Percentiles rank a stretch among this genome's conserved stretches.
Evolutionary conservation across 225 moss, liverwort and hornwort species (phyloP).

Genomic region (Rhytidiadelphus loreus): DNA sequence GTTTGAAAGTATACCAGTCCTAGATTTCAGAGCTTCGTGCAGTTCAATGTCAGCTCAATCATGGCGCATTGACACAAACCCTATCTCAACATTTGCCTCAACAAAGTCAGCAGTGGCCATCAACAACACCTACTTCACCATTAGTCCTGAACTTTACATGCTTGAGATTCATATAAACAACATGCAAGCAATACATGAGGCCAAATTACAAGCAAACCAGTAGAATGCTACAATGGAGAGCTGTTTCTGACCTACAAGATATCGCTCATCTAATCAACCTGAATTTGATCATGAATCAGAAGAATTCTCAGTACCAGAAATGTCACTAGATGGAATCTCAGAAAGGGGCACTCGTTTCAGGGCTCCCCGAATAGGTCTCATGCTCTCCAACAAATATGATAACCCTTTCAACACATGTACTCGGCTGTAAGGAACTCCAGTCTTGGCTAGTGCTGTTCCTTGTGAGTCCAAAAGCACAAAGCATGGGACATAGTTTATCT

Average conservation of each 20-base stretch:
- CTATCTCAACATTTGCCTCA: background rate
- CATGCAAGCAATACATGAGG: background rate
- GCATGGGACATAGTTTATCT: constrained; percentile 86
- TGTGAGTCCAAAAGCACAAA: constrained; percentile 79
- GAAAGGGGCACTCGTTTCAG: constrained; percentile 5
- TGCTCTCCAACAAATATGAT: constrained; percentile 79
- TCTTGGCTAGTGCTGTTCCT: constrained; percentile 84
- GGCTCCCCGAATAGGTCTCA: constrained; percentile 64
- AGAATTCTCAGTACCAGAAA: background rate
- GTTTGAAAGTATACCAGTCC: background rate
- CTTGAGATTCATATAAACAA: background rate
- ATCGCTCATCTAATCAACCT: background rate
- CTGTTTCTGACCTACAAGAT: background rate
- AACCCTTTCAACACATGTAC: constrained; percentile 76
- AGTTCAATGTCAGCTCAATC: too few relatives aligned
- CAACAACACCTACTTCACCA: background rate
- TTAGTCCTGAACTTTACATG: background rate
- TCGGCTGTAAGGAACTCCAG: constrained; percentile 82
- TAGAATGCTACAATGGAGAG: background rate
- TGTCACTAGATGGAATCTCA: background rate
- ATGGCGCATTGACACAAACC: background rate
- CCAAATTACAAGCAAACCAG: background rate
- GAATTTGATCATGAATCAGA: background rate
- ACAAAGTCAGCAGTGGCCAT: background rate
- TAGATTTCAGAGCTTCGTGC: background rate